Conservation (phyloP, 2,329 filamentous ascomycete species). For the Aspergillus uvarum region DNA sequence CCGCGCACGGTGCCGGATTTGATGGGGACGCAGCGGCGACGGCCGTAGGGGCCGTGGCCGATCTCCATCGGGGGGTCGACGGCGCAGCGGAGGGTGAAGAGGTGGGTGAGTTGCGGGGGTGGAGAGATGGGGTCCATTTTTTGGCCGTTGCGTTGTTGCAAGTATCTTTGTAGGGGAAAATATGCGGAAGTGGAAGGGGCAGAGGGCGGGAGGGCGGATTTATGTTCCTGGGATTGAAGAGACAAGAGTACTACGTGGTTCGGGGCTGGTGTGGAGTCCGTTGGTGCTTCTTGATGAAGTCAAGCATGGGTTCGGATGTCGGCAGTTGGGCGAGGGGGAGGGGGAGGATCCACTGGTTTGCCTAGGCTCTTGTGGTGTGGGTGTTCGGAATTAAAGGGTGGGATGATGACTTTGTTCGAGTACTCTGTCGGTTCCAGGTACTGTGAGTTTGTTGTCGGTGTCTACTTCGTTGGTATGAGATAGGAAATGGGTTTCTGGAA, state of each 20-base stretch:
- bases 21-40: conserved; percentile 27
- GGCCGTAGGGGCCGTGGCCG: conserved; percentile 26
- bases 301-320: conserved; percentile 1
- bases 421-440: too few relatives aligned
- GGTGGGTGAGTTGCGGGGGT: conserved; percentile 22
- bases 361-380: neutral
- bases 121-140: conserved; percentile 23
- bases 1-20: conserved; percentile 22
- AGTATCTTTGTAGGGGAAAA: neutral
- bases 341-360: neutral
- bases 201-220: neutral
- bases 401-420: too few relatives aligned
- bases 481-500: neutral
- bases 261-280: neutral
- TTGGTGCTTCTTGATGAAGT: neutral
- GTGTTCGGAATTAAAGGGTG: too few relatives aligned
- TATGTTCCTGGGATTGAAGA: neutral
- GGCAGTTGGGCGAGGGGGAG: neutral
- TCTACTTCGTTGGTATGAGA: too few relatives aligned
- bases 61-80: conserved; percentile 29
- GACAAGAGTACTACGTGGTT: neutral
- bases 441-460: too few relatives aligned
- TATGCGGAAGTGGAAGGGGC: neutral
- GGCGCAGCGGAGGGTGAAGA: conserved; percentile 26
- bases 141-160: neutral